Percentiles rank a stretch among this genome's conserved stretches.
Conservation (phyloP, 164 flowering plant genomes). For the Brasenia schreberi region DNA sequence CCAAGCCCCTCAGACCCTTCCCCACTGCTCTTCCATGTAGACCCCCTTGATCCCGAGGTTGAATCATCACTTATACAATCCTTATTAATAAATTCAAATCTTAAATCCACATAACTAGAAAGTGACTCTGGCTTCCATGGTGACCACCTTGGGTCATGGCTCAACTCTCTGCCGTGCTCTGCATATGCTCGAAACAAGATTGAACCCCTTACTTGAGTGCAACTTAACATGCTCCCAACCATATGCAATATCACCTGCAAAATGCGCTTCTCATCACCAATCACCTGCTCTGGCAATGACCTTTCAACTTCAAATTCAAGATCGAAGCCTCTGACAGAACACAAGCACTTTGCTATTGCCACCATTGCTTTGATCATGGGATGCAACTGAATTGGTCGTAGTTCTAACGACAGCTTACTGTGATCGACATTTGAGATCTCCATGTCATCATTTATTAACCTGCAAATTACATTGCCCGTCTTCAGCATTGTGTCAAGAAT, state of each 20-base stretch:
- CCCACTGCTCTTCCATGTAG: constrained; percentile 15
- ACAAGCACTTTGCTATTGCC: constrained; percentile 70
- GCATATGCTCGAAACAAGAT: constrained; percentile 28
- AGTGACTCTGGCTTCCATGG: constrained; percentile 42
- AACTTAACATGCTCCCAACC: constrained; percentile 59
- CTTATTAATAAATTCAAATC: constrained; percentile 35
- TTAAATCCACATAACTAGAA: constrained; percentile 36
- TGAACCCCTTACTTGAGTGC: constrained; percentile 22
- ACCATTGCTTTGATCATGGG: constrained; percentile 62
- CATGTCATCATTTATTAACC: constrained; percentile 68
- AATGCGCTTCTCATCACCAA: constrained; percentile 82
- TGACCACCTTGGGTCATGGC: constrained; percentile 50
- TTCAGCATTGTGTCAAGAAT: constrained; percentile 61
- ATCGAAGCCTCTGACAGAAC: constrained; percentile 36
- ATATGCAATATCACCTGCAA: constrained; percentile 91
- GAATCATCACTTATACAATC: background rate
- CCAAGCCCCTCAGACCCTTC: constrained; percentile 38
- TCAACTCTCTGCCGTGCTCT: constrained; percentile 34
- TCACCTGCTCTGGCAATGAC: constrained; percentile 45
- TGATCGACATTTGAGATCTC: constrained; percentile 50
- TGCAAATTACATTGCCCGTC: constrained; percentile 58
- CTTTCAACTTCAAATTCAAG: constrained; percentile 49
- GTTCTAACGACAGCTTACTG: constrained; percentile 35
- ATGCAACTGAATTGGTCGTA: constrained; percentile 48
- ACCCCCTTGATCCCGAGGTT: background rate